Evolutionary conservation across 2,329 filamentous ascomycete species (phyloP), one percentile per base, ranked within the genome.

Genomic region (Calonectria naviculata): DNA sequence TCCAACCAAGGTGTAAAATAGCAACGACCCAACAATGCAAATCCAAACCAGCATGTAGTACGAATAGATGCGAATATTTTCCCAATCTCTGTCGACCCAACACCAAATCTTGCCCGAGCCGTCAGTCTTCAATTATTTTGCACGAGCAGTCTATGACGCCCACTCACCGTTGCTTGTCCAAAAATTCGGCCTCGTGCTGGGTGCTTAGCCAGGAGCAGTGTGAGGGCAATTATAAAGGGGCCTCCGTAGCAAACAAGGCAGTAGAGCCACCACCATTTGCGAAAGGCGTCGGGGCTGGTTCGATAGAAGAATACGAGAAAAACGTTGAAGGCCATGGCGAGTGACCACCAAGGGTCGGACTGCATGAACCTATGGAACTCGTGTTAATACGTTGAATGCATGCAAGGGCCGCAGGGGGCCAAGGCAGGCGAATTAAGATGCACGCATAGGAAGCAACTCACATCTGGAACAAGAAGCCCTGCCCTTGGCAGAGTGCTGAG

Each of bases 311-410:
- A 91, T 70, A 91, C 89, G 63, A 95, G 87, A 77, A 93, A 94
- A 72, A 96, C 94, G 78, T 96, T 97, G 79, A 93, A 87, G 4
- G 94, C 93, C 94, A 97, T 96, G 73, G 93, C 93, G 65, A 95
- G 89, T 0, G 93, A 93, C 93, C 92, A 95, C 84, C 93, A 88
- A 0, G 92, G 91, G 81, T 94, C 93, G 6, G 92, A 93, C 74
- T 93, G 92, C 89, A 94, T 93, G 81, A 94, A 95, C 90, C 92
- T 94, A 73, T 12, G 8, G 6, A 4, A 26, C 17, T 38, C 28
- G 21, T 12, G 24, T 72, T 24, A 70, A 66, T 19, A 26, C 8
- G 31, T 36, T 10, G n/a, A 34, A 31, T 54, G 24, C 34, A 61
- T 17, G 52, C 21, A 26, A 38, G 38, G 24, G 28, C 26, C 36